Evolutionary conservation across 768 basidiomycete species (phyloP).

Genomic region (Termitomyces sp.): DNA sequence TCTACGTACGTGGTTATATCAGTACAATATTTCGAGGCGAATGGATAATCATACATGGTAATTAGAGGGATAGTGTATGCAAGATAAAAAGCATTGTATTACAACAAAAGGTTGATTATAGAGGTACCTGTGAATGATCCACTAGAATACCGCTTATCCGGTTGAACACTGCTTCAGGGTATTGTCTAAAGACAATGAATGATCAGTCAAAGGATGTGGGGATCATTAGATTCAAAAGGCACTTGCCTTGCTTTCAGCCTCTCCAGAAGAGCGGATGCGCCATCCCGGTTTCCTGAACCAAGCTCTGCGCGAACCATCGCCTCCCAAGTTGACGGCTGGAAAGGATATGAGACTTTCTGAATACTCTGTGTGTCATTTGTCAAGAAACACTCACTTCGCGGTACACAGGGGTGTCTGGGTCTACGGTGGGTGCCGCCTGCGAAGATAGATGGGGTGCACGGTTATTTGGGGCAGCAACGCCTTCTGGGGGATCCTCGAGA

Average conservation of each 20-base stretch:
- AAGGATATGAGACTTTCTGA: neutral
- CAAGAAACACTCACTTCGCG: constrained; percentile 57
- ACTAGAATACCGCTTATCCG: constrained; percentile 78
- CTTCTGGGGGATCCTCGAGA: constrained; percentile 73
- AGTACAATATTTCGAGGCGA: neutral
- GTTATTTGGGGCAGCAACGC: constrained; percentile 86
- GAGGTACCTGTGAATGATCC: constrained; percentile 55
- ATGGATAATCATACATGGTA: constrained; percentile 11
- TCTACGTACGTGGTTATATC: constrained; percentile 2
- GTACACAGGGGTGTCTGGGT: constrained; percentile 60
- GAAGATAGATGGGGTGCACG: constrained; percentile 67
- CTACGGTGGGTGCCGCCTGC: constrained; percentile 20
- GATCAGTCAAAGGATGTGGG: neutral
- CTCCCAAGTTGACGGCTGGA: constrained; percentile 88
- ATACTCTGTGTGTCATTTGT: neutral
- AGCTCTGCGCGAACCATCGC: constrained; percentile 93
- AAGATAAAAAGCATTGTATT: neutral
- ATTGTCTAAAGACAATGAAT: constrained; percentile 40
- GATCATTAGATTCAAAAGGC: constrained; percentile 2
- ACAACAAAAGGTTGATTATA: constrained; percentile 12
- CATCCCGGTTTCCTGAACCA: constrained; percentile 64
- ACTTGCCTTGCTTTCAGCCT: constrained; percentile 68
- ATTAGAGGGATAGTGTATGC: neutral
- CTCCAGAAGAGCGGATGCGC: constrained; percentile 63
- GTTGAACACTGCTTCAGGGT: constrained; percentile 73